These are phyloP conservation scores for Candida railenensis DNA, from an alignment of 805 yeast species.

Conservation along the genomic window DNA sequence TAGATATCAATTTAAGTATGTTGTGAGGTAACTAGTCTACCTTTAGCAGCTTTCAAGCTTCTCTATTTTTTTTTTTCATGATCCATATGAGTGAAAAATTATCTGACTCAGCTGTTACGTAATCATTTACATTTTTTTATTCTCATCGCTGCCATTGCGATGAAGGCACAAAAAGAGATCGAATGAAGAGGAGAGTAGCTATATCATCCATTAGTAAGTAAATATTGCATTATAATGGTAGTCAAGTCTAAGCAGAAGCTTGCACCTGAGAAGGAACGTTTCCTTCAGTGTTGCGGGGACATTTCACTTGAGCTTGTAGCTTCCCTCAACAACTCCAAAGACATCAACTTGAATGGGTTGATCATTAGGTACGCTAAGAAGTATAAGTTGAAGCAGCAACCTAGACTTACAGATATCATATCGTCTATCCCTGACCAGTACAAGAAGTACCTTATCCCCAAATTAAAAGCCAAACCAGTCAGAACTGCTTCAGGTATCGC, in stretches of 20 bases:
- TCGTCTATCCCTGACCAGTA: conserved; percentile 95
- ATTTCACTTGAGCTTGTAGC: conserved; percentile 82
- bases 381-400: conserved; percentile 88
- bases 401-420: conserved; percentile 91
- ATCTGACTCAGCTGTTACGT: background rate
- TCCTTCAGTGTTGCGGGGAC: conserved; percentile 89
- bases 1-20: too few relatives aligned
- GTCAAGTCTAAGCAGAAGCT: conserved; percentile 51
- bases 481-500: conserved; percentile 99
- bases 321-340: conserved; percentile 69
- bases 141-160: background rate
- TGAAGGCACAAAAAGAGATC: background rate
- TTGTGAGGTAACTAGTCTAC: too few relatives aligned
- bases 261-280: conserved; percentile 91
- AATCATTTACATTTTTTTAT: background rate
- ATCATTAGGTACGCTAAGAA: conserved; percentile 84
- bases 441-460: conserved; percentile 86
- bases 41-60: too few relatives aligned
- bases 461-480: conserved; percentile 97
- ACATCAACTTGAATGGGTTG: conserved; percentile 86
- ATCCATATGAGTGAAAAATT: background rate
- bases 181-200: background rate
- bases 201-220: too few relatives aligned
- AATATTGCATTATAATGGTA: background rate
- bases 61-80: background rate